Percentiles rank a stretch among this genome's conserved stretches.
Evolutionary conservation across 2,329 filamentous ascomycete species (phyloP).

Genomic region (Fusarium equiseti): DNA sequence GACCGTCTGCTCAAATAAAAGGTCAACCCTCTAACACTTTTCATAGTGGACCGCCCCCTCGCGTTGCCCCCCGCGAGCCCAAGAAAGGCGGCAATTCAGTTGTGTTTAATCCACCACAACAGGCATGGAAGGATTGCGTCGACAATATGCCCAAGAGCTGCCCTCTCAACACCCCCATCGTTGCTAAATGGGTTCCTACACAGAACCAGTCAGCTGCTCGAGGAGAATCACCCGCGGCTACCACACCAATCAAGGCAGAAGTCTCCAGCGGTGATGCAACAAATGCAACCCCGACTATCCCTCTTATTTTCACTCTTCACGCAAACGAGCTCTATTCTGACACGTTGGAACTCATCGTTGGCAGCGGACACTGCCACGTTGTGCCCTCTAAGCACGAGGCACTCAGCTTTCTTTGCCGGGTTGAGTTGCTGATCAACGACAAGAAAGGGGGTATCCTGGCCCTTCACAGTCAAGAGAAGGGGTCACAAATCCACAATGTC

Average conservation of each 20-base stretch:
- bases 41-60: not conserved
- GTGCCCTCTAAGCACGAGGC: conserved; percentile 24
- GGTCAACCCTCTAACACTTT: not conserved
- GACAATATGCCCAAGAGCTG: not conserved
- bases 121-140: conserved; percentile 32
- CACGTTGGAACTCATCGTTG: conserved; percentile 29
- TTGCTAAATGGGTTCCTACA: conserved; percentile 18
- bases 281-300: not conserved
- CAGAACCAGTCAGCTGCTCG: not conserved
- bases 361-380: conserved; percentile 32
- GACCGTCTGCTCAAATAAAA: not conserved
- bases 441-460: conserved; percentile 1
- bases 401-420: conserved; percentile 18
- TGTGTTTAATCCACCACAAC: conserved; percentile 26
- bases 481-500: conserved; percentile 32
- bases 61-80: not conserved
- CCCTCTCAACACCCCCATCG: not conserved
- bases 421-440: conserved; percentile 34
- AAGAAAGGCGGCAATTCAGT: not conserved
- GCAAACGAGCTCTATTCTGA: not conserved
- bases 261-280: not conserved
- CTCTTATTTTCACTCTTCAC: not conserved
- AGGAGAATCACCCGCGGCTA: too few relatives aligned
- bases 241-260: not conserved
- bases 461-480: conserved; percentile 28